These are phyloP conservation scores for Cystobasidium sp. DNA, from an alignment of 1,284 basidiomycete genomes.

Conservation along the genomic window DNA sequence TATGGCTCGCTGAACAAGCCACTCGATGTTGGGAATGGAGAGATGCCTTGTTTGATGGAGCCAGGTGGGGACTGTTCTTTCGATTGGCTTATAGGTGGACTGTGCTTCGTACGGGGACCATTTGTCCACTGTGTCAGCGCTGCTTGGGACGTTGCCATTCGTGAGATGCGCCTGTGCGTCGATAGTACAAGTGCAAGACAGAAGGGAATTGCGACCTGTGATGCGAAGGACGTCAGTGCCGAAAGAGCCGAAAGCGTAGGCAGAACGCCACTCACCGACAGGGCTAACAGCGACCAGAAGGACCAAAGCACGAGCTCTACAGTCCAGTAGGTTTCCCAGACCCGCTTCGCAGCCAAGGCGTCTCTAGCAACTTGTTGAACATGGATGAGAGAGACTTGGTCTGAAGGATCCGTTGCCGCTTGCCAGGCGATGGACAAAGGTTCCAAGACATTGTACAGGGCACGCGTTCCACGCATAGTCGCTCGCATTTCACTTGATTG, in stretches of 20 bases:
- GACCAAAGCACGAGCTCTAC: conserved; percentile 6
- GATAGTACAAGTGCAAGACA: conserved; percentile 25
- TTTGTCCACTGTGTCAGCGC: conserved; percentile 3
- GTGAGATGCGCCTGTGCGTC: conserved; percentile 18
- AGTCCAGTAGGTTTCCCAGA: background rate
- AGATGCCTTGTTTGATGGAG: background rate
- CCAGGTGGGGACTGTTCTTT: background rate
- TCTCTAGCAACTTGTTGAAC: background rate
- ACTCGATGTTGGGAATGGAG: background rate
- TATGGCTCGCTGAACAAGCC: background rate
- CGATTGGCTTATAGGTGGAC: background rate
- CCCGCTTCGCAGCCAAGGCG: background rate
- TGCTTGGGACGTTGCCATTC: conserved; percentile 31
- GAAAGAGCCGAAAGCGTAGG: background rate
- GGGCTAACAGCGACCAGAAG: conserved; percentile 8
- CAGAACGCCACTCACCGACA: background rate
- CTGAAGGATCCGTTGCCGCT: background rate
- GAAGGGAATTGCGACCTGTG: conserved; percentile 29
- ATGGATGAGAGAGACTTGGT: background rate
- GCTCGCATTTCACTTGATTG: conserved; percentile 15
- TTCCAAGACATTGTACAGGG: background rate
- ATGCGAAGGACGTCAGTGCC: background rate
- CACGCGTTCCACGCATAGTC: conserved; percentile 2
- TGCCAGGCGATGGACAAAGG: conserved; percentile 1
- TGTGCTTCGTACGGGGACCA: background rate